Conservation (phyloP, 345 rosid genomes). For the Kernera saxatilis region DNA sequence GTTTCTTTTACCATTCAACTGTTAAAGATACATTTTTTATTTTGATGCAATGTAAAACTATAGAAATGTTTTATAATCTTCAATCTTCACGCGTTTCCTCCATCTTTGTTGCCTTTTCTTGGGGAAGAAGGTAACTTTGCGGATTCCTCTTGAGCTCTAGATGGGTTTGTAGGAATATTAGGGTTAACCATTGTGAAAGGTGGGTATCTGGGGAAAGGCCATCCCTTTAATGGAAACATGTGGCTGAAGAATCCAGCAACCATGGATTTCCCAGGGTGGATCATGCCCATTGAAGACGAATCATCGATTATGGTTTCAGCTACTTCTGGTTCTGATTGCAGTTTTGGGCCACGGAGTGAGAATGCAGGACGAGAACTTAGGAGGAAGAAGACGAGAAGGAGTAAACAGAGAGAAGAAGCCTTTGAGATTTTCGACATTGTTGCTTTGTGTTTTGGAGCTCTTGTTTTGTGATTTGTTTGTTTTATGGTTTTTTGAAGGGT, state of each 20-base stretch:
- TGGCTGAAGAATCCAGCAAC: constrained; percentile 30
- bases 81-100: constrained; percentile 19
- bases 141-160: constrained; percentile 19
- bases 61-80: neutral
- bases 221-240: constrained; percentile 20
- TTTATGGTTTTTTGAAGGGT: neutral
- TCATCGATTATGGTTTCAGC: neutral
- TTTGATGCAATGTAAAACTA: constrained; percentile 2
- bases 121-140: constrained; percentile 27
- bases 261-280: constrained; percentile 15
- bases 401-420: constrained; percentile 19
- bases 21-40: constrained; percentile 9
- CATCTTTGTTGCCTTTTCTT: constrained; percentile 14
- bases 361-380: constrained; percentile 10
- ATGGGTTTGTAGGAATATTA: constrained; percentile 23
- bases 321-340: neutral
- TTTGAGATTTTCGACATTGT: constrained; percentile 24
- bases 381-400: constrained; percentile 9
- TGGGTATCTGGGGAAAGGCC: constrained; percentile 30
- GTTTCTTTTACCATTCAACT: neutral
- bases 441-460: neutral
- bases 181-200: constrained; percentile 29
- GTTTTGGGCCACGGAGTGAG: constrained; percentile 21
- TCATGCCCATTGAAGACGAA: constrained; percentile 13
- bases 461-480: constrained; percentile 14